phyloP scores from a whole-genome alignment of 148 eudicot species.

The Tetragonia tetragonoides region DNA sequence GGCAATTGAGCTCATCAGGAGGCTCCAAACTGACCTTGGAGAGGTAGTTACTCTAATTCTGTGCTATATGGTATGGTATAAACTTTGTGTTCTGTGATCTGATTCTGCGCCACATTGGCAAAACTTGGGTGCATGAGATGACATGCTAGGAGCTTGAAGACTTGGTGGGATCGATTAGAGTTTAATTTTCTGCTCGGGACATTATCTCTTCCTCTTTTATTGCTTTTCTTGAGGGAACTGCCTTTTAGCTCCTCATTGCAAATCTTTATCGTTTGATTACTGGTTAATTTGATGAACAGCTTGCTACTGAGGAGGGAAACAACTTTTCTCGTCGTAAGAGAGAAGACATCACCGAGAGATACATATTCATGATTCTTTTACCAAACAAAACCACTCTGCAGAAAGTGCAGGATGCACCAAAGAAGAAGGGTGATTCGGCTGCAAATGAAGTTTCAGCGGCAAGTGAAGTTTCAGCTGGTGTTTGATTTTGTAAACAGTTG shows the following conservation, averaged over 20 bases:
- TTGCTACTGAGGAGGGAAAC: constrained; percentile 74
- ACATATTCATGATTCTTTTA: constrained; percentile 58
- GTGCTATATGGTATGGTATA: constrained; percentile 1
- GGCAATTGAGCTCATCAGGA: constrained; percentile 71
- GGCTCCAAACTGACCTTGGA: constrained; percentile 75
- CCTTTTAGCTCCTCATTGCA: neutral
- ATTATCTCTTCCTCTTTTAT: neutral
- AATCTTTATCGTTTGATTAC: neutral
- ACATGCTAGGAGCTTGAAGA: neutral
- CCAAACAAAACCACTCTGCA: constrained; percentile 72
- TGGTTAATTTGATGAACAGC: constrained; percentile 38
- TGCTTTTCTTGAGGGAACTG: neutral
- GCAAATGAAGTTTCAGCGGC: constrained; percentile 28
- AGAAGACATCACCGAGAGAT: constrained; percentile 53
- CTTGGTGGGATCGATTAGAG: neutral
- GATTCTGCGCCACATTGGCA: constrained; percentile 9
- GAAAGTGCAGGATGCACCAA: constrained; percentile 59
- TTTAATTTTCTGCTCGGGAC: neutral
- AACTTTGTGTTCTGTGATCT: neutral
- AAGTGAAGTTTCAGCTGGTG: constrained; percentile 66
- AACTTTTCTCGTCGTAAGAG: constrained; percentile 38
- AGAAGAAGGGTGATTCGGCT: constrained; percentile 46
- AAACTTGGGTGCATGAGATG: neutral
- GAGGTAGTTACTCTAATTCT: constrained; percentile 52
- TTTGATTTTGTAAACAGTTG: constrained; percentile 26